phyloP scores from a whole-genome alignment of 495 filamentous ascomycete species.

The Penicillium ucsense region DNA sequence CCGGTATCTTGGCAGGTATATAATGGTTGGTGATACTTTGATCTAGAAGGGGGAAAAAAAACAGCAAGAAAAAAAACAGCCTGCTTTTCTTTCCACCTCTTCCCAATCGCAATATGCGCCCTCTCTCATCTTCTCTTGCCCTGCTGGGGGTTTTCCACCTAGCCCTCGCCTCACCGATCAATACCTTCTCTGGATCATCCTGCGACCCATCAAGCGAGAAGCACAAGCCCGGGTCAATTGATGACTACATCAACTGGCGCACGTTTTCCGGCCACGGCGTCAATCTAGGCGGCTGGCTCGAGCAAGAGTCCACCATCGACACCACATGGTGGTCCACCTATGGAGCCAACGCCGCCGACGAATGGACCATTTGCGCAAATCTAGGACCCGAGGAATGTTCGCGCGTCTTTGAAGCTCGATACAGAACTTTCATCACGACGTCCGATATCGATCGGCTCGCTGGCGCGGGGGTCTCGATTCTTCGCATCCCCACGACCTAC shows the following conservation, averaged over 20 bases:
- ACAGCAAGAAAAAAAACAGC: too few species aligned
- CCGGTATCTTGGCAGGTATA: too few species aligned
- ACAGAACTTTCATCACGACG: constrained; percentile 20
- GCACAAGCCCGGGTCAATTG: too few species aligned
- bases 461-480: constrained; percentile 10
- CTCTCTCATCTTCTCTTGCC: too few species aligned
- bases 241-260: constrained; percentile 16
- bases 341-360: constrained; percentile 14
- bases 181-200: too few species aligned
- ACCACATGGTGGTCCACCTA: constrained; percentile 17
- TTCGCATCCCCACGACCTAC: constrained; percentile 24
- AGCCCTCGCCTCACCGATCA: too few species aligned
- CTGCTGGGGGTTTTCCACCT: too few species aligned
- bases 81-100: too few species aligned
- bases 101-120: too few species aligned
- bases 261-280: constrained; percentile 19
- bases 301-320: constrained; percentile 25
- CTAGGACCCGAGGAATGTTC: constrained; percentile 14
- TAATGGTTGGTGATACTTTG: too few species aligned
- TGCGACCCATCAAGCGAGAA: too few species aligned
- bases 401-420: constrained; percentile 17
- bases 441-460: constrained; percentile 22
- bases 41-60: too few species aligned
- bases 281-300: constrained; percentile 27
- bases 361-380: constrained; percentile 22